A percentile compares a stretch with the other conserved stretches of the same genome.
These are phyloP conservation scores for Fusarium compactum DNA, from an alignment of 2,329 filamentous ascomycete species.

Conservation along the genomic window DNA sequence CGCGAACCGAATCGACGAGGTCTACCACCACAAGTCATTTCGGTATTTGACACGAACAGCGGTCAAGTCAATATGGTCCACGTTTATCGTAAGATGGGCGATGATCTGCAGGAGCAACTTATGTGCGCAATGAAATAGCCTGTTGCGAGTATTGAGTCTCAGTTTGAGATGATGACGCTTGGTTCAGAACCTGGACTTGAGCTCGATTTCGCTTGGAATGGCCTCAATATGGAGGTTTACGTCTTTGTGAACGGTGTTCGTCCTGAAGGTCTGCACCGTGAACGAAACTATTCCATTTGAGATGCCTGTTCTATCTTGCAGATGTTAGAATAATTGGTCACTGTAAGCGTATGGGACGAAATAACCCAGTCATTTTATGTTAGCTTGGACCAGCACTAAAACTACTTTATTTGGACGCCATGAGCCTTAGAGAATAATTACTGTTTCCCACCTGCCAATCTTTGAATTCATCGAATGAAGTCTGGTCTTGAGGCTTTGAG, in stretches of 20 bases:
- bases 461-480: neutral
- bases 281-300: neutral
- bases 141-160: neutral
- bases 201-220: neutral
- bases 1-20: neutral
- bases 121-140: neutral
- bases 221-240: neutral
- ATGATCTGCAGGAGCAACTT: accelerated
- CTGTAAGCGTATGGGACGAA: neutral
- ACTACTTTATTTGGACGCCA: neutral
- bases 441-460: neutral
- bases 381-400: neutral
- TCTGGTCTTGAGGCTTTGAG: neutral
- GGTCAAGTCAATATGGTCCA: neutral
- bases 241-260: neutral
- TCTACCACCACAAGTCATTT: neutral
- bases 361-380: neutral
- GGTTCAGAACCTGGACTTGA: neutral
- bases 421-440: neutral
- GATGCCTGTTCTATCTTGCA: neutral
- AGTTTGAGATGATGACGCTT: neutral
- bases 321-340: neutral
- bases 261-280: neutral
- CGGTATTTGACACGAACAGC: accelerated
- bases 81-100: neutral